Percentiles rank a stretch among this genome's conserved stretches.
phyloP scores from a whole-genome alignment of 768 basidiomycete genomes.

The Rhizopogon salebrosus region DNA sequence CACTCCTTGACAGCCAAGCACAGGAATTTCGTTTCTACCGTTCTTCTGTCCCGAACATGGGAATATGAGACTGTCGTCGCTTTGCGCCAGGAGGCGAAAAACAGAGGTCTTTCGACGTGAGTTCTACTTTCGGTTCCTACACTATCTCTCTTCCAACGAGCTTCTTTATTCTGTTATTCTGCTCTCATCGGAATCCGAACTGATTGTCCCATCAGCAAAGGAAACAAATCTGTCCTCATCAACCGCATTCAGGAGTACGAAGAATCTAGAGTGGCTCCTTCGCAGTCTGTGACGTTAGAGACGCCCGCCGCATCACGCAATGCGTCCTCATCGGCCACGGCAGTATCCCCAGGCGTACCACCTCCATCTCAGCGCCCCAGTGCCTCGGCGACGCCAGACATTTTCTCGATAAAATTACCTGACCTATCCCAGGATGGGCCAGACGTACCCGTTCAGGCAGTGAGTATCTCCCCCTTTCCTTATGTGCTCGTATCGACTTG shows the following conservation, averaged over 20 bases:
- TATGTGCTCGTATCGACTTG: not conserved
- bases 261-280: slow-evolving; percentile 19
- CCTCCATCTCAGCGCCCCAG: slow-evolving; percentile 22
- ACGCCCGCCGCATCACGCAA: slow-evolving; percentile 20
- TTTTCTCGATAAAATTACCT: slow-evolving; percentile 52
- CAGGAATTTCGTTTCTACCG: slow-evolving; percentile 45
- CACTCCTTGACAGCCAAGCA: slow-evolving; percentile 4
- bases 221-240: slow-evolving; percentile 54
- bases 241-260: slow-evolving; percentile 51
- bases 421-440: slow-evolving; percentile 41
- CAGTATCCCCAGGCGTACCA: slow-evolving; percentile 39
- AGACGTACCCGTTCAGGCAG: slow-evolving; percentile 49
- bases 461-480: slow-evolving; percentile 28
- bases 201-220: slow-evolving; percentile 35
- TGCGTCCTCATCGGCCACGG: slow-evolving; percentile 21
- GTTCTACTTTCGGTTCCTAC: slow-evolving; percentile 14
- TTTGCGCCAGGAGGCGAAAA: slow-evolving; percentile 49
- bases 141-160: slow-evolving; percentile 6
- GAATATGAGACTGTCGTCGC: slow-evolving; percentile 44
- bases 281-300: slow-evolving; percentile 13
- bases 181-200: not conserved
- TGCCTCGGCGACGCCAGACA: slow-evolving; percentile 21
- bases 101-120: slow-evolving; percentile 52
- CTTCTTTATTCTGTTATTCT: slow-evolving; percentile 1
- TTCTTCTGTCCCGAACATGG: slow-evolving; percentile 54